A percentile compares a stretch with the other conserved stretches of the same genome.
Evolutionary conservation across 257 asterid species (phyloP).

Genomic region (Solanum peruvianum): DNA sequence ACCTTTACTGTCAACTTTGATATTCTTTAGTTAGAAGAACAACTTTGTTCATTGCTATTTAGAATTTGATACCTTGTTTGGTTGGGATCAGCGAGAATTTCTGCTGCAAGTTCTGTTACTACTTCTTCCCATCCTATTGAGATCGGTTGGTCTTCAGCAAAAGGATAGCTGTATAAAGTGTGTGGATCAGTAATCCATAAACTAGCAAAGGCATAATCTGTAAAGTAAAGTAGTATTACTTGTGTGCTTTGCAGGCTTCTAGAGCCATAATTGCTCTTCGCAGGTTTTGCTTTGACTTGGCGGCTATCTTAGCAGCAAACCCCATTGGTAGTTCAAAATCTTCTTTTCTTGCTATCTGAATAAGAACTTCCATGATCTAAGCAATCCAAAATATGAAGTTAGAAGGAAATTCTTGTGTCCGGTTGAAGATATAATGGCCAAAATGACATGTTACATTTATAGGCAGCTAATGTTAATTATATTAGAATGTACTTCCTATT

Average conservation of each 20-base stretch:
- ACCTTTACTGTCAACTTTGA: neutral
- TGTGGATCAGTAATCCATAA: neutral
- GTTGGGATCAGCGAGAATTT: slow-evolving; percentile 55
- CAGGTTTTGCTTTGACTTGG: slow-evolving; percentile 62
- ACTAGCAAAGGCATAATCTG: neutral
- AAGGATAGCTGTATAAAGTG: slow-evolving; percentile 54
- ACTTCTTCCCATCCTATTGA: slow-evolving; percentile 79
- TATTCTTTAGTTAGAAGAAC: neutral
- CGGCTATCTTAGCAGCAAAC: slow-evolving; percentile 71
- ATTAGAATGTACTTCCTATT: neutral
- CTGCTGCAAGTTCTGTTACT: slow-evolving; percentile 55
- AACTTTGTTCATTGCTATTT: neutral
- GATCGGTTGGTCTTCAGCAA: slow-evolving; percentile 72
- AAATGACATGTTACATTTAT: neutral
- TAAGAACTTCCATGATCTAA: slow-evolving; percentile 68
- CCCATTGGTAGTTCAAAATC: slow-evolving; percentile 59
- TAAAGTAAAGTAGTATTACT: slow-evolving; percentile 18
- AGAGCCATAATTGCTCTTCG: slow-evolving; percentile 87
- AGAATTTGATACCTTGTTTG: slow-evolving; percentile 32
- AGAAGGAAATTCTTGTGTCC: neutral
- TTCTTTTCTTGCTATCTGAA: slow-evolving; percentile 68
- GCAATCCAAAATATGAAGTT: neutral
- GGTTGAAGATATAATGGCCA: neutral
- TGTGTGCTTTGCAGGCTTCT: slow-evolving; percentile 88
- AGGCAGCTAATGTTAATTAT: neutral